Evolutionary conservation across 345 rosid species (phyloP).

Genomic region (Limnanthes douglasii): DNA sequence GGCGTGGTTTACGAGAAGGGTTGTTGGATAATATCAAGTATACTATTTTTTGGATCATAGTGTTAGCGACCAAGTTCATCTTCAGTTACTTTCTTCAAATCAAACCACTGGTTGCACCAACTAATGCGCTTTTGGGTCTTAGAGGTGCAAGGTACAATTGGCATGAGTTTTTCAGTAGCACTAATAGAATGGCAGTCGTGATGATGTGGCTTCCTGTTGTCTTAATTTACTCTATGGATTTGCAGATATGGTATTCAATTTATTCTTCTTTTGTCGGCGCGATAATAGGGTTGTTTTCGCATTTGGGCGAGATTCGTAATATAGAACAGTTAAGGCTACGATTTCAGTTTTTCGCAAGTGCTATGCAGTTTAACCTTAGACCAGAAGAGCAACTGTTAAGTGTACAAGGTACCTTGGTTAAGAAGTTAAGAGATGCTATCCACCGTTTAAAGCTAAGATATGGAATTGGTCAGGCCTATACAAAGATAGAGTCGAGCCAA

Average conservation of each 20-base stretch:
- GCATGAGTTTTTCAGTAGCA: slow-evolving; percentile 68
- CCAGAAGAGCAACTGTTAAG: slow-evolving; percentile 38
- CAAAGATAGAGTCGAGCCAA: slow-evolving; percentile 70
- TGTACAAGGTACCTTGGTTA: slow-evolving; percentile 47
- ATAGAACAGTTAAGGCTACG: slow-evolving; percentile 76
- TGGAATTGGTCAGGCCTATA: slow-evolving; percentile 74
- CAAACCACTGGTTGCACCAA: slow-evolving; percentile 58
- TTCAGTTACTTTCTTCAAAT: slow-evolving; percentile 85
- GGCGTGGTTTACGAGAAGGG: slow-evolving; percentile 90
- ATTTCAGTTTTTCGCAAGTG: slow-evolving; percentile 88
- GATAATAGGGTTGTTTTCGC: slow-evolving; percentile 49
- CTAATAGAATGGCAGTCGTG: slow-evolving; percentile 35
- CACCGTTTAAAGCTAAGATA: slow-evolving; percentile 62
- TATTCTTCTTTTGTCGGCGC: slow-evolving; percentile 62
- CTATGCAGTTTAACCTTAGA: slow-evolving; percentile 85
- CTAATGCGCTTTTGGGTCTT: slow-evolving; percentile 34
- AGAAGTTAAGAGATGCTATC: slow-evolving; percentile 66
- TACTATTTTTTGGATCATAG: slow-evolving; percentile 55
- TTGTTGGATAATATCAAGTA: slow-evolving; percentile 59
- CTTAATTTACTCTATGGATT: slow-evolving; percentile 64
- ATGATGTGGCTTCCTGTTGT: slow-evolving; percentile 72
- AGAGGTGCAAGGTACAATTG: slow-evolving; percentile 19
- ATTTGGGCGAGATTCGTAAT: slow-evolving; percentile 87
- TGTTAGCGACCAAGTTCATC: slow-evolving; percentile 41
- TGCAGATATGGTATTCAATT: slow-evolving; percentile 84